phyloP scores from a whole-genome alignment of 2,329 filamentous ascomycete genomes.

The Cyphellophora attinorum region DNA sequence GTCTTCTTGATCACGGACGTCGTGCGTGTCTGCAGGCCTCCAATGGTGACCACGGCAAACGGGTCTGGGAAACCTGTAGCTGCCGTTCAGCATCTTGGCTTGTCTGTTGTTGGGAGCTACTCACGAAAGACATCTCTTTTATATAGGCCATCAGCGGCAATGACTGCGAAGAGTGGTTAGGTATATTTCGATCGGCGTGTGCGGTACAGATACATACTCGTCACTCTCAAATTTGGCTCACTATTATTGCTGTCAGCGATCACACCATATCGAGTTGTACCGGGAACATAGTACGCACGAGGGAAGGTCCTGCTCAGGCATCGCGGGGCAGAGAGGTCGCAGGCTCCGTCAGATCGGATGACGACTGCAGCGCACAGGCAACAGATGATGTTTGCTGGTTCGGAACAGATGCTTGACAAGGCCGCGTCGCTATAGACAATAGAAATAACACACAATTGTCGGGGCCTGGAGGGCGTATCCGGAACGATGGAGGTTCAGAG shows the following conservation, averaged over 20 bases:
- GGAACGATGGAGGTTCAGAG: too few species aligned
- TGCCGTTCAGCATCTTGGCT: slow-evolving; percentile 3
- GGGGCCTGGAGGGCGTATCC: too few species aligned
- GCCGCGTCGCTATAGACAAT: too few species aligned
- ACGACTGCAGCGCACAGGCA: too few species aligned
- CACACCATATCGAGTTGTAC: too few species aligned
- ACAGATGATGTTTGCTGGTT: too few species aligned
- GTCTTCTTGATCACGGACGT: slow-evolving; percentile 95
- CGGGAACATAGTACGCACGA: slow-evolving; percentile 49
- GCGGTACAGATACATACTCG: slow-evolving; percentile 52
- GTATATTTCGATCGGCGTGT: slow-evolving; percentile 9
- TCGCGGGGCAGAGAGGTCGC: too few species aligned
- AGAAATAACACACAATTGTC: too few species aligned
- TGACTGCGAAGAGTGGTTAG: slow-evolving; percentile 53
- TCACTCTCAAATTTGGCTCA: slow-evolving; percentile 82
- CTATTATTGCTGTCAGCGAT: too few species aligned
- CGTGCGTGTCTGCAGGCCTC: slow-evolving; percentile 97
- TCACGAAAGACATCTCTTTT: slow-evolving; percentile 98
- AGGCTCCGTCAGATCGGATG: too few species aligned
- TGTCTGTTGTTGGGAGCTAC: slow-evolving; percentile 30
- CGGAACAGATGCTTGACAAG: too few species aligned
- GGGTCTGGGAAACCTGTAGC: slow-evolving; percentile 83
- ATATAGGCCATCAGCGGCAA: slow-evolving; percentile 95
- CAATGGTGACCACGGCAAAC: slow-evolving; percentile 93
- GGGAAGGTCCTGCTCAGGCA: slow-evolving; percentile 52